Conservation (phyloP, 176 grass and related monocot species). For the Pontederia crassipes region DNA sequence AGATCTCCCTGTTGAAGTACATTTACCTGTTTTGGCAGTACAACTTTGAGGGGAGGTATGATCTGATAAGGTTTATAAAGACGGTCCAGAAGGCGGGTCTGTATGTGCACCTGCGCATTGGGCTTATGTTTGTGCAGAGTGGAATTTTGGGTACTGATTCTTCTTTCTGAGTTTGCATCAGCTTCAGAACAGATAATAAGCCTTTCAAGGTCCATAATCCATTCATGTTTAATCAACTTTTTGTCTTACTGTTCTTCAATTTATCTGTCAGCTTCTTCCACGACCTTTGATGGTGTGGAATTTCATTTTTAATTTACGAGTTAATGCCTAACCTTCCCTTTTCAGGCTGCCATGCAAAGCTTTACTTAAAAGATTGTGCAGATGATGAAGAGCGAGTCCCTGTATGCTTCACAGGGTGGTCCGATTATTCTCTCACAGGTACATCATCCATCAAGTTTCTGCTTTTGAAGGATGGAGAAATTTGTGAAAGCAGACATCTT, state of each 20-base stretch:
- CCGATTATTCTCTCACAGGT: constrained; percentile 97
- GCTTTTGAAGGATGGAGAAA: background rate
- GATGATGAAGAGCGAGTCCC: constrained; percentile 82
- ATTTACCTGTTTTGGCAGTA: constrained; percentile 55
- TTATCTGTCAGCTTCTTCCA: background rate
- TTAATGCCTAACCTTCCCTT: background rate
- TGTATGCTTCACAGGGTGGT: constrained; percentile 95
- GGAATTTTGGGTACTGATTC: constrained; percentile 87
- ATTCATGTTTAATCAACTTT: background rate
- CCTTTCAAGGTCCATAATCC: constrained; percentile 68
- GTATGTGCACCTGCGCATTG: constrained; percentile 94
- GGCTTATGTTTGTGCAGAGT: constrained; percentile 94
- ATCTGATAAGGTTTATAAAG: constrained; percentile 95
- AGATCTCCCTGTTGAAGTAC: background rate
- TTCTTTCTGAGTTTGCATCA: constrained; percentile 42
- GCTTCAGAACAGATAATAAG: constrained; percentile 94
- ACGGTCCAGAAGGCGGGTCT: constrained; percentile 78
- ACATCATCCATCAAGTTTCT: constrained; percentile 15
- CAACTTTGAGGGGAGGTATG: constrained; percentile 94
- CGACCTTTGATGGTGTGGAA: background rate
- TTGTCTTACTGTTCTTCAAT: background rate
- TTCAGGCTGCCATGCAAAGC: constrained; percentile 86
- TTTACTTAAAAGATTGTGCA: constrained; percentile 93
- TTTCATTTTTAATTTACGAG: constrained; percentile 4
- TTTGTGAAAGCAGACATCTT: background rate